Evolutionary conservation across 768 basidiomycete genomes (phyloP).

Genomic region (Tulasnella sp.): DNA sequence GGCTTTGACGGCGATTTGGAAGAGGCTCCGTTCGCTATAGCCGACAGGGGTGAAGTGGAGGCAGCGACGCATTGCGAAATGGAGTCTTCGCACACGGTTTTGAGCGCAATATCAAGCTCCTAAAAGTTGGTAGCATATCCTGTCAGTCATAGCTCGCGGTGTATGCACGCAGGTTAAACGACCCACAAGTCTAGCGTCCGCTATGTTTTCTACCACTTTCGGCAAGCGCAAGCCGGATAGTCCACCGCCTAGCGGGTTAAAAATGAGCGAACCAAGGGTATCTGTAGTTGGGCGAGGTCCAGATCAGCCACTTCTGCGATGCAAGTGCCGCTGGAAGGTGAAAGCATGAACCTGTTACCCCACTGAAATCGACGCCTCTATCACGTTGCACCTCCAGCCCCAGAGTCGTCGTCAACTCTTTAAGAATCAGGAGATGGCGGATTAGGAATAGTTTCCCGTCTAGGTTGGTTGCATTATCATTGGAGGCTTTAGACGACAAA

Average conservation of each 20-base stretch:
- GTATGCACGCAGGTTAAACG: not conserved
- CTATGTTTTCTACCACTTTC: slow-evolving; percentile 47
- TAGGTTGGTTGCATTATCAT: slow-evolving; percentile 24
- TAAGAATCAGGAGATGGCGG: slow-evolving; percentile 79
- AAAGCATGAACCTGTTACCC: slow-evolving; percentile 45
- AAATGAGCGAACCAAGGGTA: slow-evolving; percentile 8
- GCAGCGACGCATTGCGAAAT: slow-evolving; percentile 51
- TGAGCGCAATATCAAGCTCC: slow-evolving; percentile 58
- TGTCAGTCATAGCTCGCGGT: not conserved
- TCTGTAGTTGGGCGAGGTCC: not conserved
- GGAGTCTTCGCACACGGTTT: slow-evolving; percentile 72
- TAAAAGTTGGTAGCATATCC: not conserved
- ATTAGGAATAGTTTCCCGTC: slow-evolving; percentile 84
- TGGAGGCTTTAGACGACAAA: slow-evolving; percentile 39
- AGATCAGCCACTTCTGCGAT: not conserved
- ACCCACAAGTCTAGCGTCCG: slow-evolving; percentile 62
- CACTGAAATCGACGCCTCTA: slow-evolving; percentile 34
- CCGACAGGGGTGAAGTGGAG: slow-evolving; percentile 47
- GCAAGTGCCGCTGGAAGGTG: not conserved
- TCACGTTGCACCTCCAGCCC: slow-evolving; percentile 46
- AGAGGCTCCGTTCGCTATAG: slow-evolving; percentile 47
- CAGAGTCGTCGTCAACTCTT: slow-evolving; percentile 73
- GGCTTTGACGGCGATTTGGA: slow-evolving; percentile 25
- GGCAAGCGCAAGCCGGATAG: slow-evolving; percentile 50
- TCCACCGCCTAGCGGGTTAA: slow-evolving; percentile 6